These are phyloP conservation scores for Protomyces arabidopsidicola DNA, from an alignment of 1,139 yeast genomes.

Conservation along the genomic window DNA sequence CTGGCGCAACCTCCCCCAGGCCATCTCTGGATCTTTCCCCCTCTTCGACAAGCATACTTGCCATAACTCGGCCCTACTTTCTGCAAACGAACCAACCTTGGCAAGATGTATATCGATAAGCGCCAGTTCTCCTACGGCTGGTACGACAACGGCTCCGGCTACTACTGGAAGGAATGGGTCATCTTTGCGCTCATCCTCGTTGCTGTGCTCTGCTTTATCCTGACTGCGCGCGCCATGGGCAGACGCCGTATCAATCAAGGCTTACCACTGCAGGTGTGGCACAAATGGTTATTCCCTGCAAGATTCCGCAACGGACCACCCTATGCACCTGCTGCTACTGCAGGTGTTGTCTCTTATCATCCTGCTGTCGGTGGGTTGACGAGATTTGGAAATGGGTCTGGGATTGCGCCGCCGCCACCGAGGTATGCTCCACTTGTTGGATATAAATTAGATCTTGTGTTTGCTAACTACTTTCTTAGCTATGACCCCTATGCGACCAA, in stretches of 20 bases:
- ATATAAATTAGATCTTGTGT: background rate
- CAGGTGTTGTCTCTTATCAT: background rate
- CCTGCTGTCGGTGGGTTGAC: background rate
- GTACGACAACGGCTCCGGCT: background rate
- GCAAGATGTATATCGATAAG: background rate
- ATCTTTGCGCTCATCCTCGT: constrained; percentile 11
- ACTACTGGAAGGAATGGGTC: constrained; percentile 14
- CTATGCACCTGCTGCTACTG: background rate
- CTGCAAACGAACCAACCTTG: no score
- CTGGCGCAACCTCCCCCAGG: no score
- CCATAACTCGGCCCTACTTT: no score
- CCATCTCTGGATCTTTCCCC: no score
- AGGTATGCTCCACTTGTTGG: background rate
- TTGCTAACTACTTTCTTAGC: background rate
- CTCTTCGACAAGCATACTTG: no score
- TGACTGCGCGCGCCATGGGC: constrained; percentile 11
- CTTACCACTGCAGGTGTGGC: constrained; percentile 1
- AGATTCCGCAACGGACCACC: constrained; percentile 11
- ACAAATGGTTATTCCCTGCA: constrained; percentile 5
- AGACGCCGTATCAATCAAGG: constrained; percentile 5
- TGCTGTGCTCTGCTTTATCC: background rate
- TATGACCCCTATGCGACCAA: constrained; percentile 23
- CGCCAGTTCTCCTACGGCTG: background rate
- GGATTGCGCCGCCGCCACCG: constrained; percentile 19
- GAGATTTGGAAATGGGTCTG: background rate